Percentiles rank a stretch among this genome's conserved stretches.
Conservation (phyloP, 73 alveolate species). For the Blepharisma japonicum region DNA sequence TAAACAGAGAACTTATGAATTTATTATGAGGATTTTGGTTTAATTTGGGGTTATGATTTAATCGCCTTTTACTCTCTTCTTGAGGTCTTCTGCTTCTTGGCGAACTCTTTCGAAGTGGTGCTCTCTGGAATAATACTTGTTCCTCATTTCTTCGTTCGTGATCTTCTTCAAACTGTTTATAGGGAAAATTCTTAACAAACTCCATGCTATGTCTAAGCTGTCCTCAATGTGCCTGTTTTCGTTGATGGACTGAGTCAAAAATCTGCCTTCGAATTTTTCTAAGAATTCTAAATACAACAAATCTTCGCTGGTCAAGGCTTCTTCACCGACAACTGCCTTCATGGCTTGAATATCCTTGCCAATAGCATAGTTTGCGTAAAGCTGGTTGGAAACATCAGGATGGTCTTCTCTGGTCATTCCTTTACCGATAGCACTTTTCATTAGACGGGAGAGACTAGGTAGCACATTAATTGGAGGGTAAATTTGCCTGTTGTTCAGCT, state of each 20-base stretch:
- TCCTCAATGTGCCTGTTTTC: conserved; percentile 94
- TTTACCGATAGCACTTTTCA: conserved; percentile 99
- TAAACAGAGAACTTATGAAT: too few species aligned
- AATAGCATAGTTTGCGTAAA: conserved; percentile 99
- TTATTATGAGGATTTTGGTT: too few species aligned
- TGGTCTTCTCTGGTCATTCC: conserved; percentile 99
- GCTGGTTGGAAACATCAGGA: conserved; percentile 99
- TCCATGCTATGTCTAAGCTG: conserved; percentile 95
- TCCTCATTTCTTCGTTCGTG: conserved; percentile 50
- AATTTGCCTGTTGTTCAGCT: conserved; percentile 96
- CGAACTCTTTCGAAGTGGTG: conserved; percentile 47
- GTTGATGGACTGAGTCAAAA: conserved; percentile 68
- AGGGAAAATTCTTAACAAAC: conserved; percentile 95
- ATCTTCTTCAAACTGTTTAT: conserved; percentile 93
- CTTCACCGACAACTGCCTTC: conserved; percentile 99
- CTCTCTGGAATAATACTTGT: conserved; percentile 70
- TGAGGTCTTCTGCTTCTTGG: conserved; percentile 35
- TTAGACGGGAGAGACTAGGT: conserved; percentile 98
- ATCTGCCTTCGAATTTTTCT: conserved; percentile 92
- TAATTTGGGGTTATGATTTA: neutral
- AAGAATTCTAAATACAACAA: conserved; percentile 86
- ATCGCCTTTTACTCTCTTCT: conserved; percentile 26
- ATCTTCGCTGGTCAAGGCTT: conserved; percentile 94
- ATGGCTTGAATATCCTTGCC: conserved; percentile 99
- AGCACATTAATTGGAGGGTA: conserved; percentile 99